Evolutionary conservation across 1,284 basidiomycete genomes (phyloP).

Genomic region (Paramarasmius palmivorus): DNA sequence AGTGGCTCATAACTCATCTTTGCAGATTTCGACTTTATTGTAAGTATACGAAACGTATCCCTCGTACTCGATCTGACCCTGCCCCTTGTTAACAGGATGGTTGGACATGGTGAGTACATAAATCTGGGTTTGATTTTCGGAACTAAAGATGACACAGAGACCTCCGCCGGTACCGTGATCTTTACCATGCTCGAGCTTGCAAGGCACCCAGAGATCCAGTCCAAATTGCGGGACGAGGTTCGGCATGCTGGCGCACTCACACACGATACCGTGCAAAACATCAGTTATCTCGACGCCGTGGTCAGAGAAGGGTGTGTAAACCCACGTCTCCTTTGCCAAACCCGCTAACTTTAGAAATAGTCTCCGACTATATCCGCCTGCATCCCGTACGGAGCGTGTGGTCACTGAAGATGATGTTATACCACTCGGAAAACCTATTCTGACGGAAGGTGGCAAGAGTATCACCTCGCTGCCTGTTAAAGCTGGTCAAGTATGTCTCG

Average conservation of each 20-base stretch:
- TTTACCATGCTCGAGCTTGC: constrained; percentile 39
- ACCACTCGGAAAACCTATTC: constrained; percentile 39
- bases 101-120: constrained; percentile 27
- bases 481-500: constrained; percentile 33
- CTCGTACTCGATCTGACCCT: background rate
- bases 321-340: background rate
- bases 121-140: background rate
- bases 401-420: constrained; percentile 42
- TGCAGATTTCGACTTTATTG: constrained; percentile 27
- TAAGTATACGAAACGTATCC: constrained; percentile 12
- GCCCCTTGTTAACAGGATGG: constrained; percentile 21
- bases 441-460: constrained; percentile 27
- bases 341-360: constrained; percentile 16
- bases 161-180: constrained; percentile 36
- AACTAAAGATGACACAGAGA: constrained; percentile 17
- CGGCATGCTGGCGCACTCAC: constrained; percentile 19
- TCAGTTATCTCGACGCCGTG: constrained; percentile 26
- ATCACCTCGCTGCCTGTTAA: constrained; percentile 31
- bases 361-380: constrained; percentile 40
- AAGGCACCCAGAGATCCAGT: constrained; percentile 25
- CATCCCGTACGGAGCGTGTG: constrained; percentile 37
- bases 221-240: constrained; percentile 24
- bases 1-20: background rate
- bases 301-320: constrained; percentile 25
- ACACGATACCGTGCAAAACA: constrained; percentile 23